phyloP scores from a whole-genome alignment of 495 filamentous ascomycete species.

The Neurospora hispaniola region DNA sequence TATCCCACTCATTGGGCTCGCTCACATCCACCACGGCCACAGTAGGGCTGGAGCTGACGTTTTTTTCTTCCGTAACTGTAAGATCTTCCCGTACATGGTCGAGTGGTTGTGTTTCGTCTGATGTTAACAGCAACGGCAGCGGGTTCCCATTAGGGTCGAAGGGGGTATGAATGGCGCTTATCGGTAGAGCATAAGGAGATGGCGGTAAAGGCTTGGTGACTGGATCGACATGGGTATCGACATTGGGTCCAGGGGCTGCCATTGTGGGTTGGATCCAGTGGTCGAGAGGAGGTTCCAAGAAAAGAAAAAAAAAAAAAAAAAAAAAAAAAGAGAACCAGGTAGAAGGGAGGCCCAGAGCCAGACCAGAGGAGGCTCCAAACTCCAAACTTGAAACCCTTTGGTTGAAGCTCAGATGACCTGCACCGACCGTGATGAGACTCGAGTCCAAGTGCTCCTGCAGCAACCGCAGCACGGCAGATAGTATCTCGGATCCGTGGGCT shows the following conservation, averaged over 20 bases:
- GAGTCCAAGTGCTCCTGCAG: neutral
- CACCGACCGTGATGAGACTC: neutral
- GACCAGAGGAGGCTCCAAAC: neutral
- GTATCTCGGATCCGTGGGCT: neutral
- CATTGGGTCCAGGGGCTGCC: neutral
- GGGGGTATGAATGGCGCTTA: neutral
- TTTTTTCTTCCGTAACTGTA: neutral
- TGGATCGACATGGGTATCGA: neutral
- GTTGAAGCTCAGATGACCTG: neutral
- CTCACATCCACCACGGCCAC: slow-evolving; percentile 11
- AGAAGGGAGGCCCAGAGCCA: neutral
- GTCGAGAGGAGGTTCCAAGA: neutral
- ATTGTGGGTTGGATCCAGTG: neutral
- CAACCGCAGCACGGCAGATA: neutral
- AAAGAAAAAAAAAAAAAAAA: neutral
- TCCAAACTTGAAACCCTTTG: neutral
- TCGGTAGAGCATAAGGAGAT: neutral
- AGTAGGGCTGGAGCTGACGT: neutral
- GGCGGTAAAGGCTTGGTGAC: slow-evolving; percentile 1
- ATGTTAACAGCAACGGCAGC: slow-evolving; percentile 7
- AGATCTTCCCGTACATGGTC: neutral
- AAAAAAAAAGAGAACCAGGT: neutral
- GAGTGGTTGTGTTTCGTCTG: neutral
- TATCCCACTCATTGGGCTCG: slow-evolving; percentile 20
- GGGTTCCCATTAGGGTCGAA: neutral